Evolutionary conservation across 495 filamentous ascomycete species (phyloP), one percentile per base, ranked within the genome.

Genomic region (Penicillium simplicissimum): DNA sequence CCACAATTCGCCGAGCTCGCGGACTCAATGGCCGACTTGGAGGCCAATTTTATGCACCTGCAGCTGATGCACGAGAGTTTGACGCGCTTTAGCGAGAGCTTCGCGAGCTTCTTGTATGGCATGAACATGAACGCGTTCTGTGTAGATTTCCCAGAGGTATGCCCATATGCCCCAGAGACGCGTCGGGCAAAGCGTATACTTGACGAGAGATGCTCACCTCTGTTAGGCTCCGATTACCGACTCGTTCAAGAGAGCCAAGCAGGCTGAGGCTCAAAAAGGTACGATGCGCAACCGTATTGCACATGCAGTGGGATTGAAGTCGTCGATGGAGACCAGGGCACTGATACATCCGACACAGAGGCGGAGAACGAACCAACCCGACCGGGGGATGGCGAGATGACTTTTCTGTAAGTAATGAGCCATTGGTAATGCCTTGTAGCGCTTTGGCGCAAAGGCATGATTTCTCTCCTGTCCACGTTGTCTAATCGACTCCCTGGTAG

Each of bases 71-170:
- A 98, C 72, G 94, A 98, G 78, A 96, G 91, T 65, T 69, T 98
- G 74, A 87, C 92, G 42, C 85, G 95, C 9, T 98, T 98, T 74
- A 94, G 89, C 72, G 95, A 98, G 82, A 95, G 88, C 74, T 98
- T 98, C 71, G 94, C 93, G 0, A 90, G 87, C 69, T 98, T 98
- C 65, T 70, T 98, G 55, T 98, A 98, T 62, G 95, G 95, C 4
- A 71, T 98, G 73, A 97, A 98, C 66, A 96, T 98, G 91, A 98
- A 97, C 75, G 95, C 96, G 5, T 98, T 97, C 70, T 98, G 95
- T 73, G 93, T 98, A 38, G 95, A 98, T 76, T 98, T 98, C 72
- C 91, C 92, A 0, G 96, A 98, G 85, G 93, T 93, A 79, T 57
- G 67, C 28, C 38, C 17, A 38, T 93, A 78, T 57, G 65, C 23